These are phyloP conservation scores for Mycena latifolia DNA, from an alignment of 768 basidiomycete genomes.

Conservation along the genomic window DNA sequence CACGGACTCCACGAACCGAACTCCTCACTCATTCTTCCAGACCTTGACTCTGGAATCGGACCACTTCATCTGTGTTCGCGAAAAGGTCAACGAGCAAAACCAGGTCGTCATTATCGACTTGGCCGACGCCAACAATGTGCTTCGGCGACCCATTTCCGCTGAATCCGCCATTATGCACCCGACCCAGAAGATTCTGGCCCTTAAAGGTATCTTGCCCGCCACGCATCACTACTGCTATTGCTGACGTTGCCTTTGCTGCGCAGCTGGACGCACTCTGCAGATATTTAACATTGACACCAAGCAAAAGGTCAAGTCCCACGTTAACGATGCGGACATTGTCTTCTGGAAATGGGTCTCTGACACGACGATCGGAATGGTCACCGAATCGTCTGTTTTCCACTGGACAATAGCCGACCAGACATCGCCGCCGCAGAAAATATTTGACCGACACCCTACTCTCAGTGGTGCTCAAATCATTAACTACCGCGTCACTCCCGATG, in stretches of 20 bases:
- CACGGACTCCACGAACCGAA: not conserved
- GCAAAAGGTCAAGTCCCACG: slow-evolving; percentile 96
- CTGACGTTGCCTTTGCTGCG: slow-evolving; percentile 30
- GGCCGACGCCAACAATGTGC: slow-evolving; percentile 96
- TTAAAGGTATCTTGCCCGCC: slow-evolving; percentile 74
- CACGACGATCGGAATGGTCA: slow-evolving; percentile 93
- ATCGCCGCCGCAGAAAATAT: slow-evolving; percentile 90
- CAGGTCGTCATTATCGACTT: slow-evolving; percentile 99
- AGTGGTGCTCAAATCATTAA: slow-evolving; percentile 98
- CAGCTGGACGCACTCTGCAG: slow-evolving; percentile 95
- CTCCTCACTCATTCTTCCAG: slow-evolving; percentile 50
- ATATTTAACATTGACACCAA: slow-evolving; percentile 99
- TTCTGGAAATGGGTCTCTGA: slow-evolving; percentile 99
- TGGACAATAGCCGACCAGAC: slow-evolving; percentile 86
- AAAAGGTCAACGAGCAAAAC: slow-evolving; percentile 94
- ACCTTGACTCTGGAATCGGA: slow-evolving; percentile 97
- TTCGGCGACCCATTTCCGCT: slow-evolving; percentile 96
- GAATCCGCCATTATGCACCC: slow-evolving; percentile 99
- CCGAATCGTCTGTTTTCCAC: slow-evolving; percentile 92
- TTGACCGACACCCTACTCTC: slow-evolving; percentile 96
- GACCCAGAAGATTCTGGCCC: slow-evolving; percentile 93
- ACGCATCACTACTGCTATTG: slow-evolving; percentile 2
- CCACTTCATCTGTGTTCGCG: slow-evolving; percentile 97
- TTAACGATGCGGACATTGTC: slow-evolving; percentile 92
- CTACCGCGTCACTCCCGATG: slow-evolving; percentile 92